Conservation (phyloP, 192 early-diverging fungal genomes). For the Coemansia sp. region DNA sequence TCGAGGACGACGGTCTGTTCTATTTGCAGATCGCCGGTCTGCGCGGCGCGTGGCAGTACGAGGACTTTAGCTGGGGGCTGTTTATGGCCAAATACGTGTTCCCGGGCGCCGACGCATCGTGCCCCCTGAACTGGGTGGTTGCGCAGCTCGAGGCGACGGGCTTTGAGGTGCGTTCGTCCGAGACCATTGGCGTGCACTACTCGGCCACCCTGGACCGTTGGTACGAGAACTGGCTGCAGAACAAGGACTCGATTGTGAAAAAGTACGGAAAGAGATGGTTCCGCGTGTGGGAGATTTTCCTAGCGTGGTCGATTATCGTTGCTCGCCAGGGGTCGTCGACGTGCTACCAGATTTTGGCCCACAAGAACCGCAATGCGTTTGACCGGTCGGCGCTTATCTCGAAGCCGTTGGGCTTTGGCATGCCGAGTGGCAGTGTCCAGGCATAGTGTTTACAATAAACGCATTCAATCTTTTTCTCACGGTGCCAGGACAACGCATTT, state of each 20-base stretch:
- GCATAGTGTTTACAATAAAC: too few species aligned
- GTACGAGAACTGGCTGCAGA: conserved; percentile 98
- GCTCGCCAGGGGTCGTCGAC: conserved; percentile 96
- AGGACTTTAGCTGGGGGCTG: conserved; percentile 86
- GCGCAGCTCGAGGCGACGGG: conserved; percentile 91
- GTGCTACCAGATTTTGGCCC: conserved; percentile 91
- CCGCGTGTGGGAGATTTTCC: conserved; percentile 98
- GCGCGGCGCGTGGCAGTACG: conserved; percentile 76
- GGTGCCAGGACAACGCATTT: neutral
- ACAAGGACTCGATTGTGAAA: conserved; percentile 78
- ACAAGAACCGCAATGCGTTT: conserved; percentile 97
- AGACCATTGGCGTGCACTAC: conserved; percentile 97
- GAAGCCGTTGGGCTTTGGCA: conserved; percentile 30
- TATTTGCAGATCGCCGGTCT: conserved; percentile 98
- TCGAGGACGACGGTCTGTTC: conserved; percentile 97
- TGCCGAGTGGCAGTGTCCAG: conserved; percentile 27
- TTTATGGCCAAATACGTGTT: conserved; percentile 99
- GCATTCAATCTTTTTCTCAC: neutral
- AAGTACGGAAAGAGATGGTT: conserved; percentile 91
- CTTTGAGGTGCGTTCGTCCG: conserved; percentile 85
- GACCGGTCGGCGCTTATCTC: conserved; percentile 73
- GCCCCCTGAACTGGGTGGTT: conserved; percentile 93
- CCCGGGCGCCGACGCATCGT: conserved; percentile 97
- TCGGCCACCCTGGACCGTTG: conserved; percentile 91
- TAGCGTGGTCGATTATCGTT: conserved; percentile 94